Percentiles rank a stretch among this genome's conserved stretches.
phyloP scores from a whole-genome alignment of 306 rosid species.

The Heteromeles arbutifolia region DNA sequence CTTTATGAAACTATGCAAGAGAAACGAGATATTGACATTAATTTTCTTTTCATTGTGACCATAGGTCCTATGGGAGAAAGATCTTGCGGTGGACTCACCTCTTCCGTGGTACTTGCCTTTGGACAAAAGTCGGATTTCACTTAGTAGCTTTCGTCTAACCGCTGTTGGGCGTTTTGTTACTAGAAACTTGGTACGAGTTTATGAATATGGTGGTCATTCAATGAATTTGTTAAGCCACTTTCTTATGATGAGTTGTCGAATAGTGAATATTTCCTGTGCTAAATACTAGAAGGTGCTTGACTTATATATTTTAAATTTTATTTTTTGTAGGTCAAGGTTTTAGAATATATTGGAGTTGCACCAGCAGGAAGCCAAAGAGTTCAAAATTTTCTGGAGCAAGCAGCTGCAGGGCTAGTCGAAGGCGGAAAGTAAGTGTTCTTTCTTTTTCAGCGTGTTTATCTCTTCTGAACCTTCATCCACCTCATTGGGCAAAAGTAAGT shows the following conservation, averaged over 20 bases:
- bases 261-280: background rate
- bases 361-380: constrained; percentile 93
- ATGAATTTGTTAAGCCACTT: background rate
- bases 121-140: constrained; percentile 76
- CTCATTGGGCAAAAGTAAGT: background rate
- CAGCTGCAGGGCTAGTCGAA: constrained; percentile 86
- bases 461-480: background rate
- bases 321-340: constrained; percentile 56
- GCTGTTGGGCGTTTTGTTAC: constrained; percentile 71
- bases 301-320: background rate
- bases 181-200: constrained; percentile 62
- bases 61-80: constrained; percentile 85
- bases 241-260: background rate
- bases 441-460: background rate
- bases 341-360: constrained; percentile 73
- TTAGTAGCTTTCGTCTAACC: constrained; percentile 90
- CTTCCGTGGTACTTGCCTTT: constrained; percentile 92
- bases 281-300: background rate
- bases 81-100: constrained; percentile 62
- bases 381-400: constrained; percentile 84
- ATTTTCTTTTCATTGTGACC: constrained; percentile 1
- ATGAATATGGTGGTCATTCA: background rate
- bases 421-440: constrained; percentile 93
- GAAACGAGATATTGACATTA: background rate
- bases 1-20: constrained; percentile 1